Base-by-base conservation (phyloP, 179 eudicot genomes). In the Beta corolliflora region DNA sequence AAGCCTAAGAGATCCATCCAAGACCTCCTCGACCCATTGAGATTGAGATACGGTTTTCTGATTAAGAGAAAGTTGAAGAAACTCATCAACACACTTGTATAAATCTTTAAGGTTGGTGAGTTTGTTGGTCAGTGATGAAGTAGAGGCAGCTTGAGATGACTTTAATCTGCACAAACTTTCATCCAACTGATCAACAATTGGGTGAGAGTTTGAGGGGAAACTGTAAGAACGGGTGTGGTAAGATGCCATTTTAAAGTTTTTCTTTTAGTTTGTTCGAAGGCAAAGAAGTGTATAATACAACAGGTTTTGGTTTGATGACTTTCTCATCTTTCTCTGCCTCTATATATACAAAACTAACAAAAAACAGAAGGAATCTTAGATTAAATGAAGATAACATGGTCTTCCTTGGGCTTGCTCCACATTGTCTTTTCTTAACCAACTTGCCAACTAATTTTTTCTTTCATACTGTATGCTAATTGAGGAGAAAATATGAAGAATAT, bases 71-170 rank as follows among this genome's bases (percentile, higher is more conserved):
- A 80, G 52, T 45, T 69, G 72, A 53, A 75, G 84, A 50, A 85
- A 78, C 75, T 85, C 75, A 13, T 79, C 72, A 9, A 79, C 71
- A 48, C 83, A 82, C 59, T 71, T 70, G 29, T 75, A 82, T 63
- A 85, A 71, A 23, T 85, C 81, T 56, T 83, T 80, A 60, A 83
- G 85, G 31, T 66, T 56, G 58, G 65, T 60, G 36, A 85, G 77
- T 55, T 15, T 55, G 59, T 55, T 55, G 59, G 59, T 55, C 19
- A 55, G 5, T 12, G 59, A 55, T 55, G 59, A 55, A 11, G 59
- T 55, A 12, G 59, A 55, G 16, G 59, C 59, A 12, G 59, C 18
- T 55, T 55, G 59, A 55, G 59, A 48, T 48, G 53, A 48, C 11
- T 4, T 48, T 7, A 48, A 65, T 65, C 70, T 65, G 70, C 70